Conservation (phyloP, 345 rosid species). For the Combretum micranthum region DNA sequence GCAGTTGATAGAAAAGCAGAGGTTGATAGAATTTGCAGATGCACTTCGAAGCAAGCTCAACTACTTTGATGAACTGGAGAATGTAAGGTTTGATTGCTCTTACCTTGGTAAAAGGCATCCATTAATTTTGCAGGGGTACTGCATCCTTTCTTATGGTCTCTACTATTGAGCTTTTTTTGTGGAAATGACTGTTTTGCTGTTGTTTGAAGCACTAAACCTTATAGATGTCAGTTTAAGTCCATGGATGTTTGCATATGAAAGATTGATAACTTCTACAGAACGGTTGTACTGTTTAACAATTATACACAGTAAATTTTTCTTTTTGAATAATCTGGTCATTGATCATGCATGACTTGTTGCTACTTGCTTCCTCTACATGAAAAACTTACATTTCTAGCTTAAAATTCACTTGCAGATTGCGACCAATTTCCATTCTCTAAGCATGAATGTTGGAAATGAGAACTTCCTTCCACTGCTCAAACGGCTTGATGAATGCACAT, state of each 20-base stretch:
- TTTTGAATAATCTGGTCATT: no score
- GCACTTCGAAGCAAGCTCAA: slow-evolving; percentile 91
- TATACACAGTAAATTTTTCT: no score
- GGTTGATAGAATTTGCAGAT: slow-evolving; percentile 82
- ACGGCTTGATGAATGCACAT: slow-evolving; percentile 88
- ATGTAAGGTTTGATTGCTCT: slow-evolving; percentile 81
- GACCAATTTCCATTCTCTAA: slow-evolving; percentile 76
- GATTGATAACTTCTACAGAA: no score
- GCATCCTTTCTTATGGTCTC: background rate
- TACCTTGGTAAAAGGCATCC: slow-evolving; percentile 9
- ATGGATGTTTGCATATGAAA: no score
- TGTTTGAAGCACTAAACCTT: no score
- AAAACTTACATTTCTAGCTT: slow-evolving; percentile 5
- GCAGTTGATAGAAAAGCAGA: slow-evolving; percentile 86
- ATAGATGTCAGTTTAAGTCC: no score
- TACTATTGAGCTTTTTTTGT: background rate
- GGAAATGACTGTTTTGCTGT: no score
- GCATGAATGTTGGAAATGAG: slow-evolving; percentile 68
- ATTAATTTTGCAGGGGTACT: background rate
- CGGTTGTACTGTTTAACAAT: no score
- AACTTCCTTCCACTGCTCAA: slow-evolving; percentile 84
- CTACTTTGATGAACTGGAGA: slow-evolving; percentile 98
- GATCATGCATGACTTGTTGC: background rate
- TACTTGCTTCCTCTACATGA: slow-evolving; percentile 3
- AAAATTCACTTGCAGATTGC: slow-evolving; percentile 53